phyloP scores from a whole-genome alignment of 768 basidiomycete species.

The Exsudoporus frostii region DNA sequence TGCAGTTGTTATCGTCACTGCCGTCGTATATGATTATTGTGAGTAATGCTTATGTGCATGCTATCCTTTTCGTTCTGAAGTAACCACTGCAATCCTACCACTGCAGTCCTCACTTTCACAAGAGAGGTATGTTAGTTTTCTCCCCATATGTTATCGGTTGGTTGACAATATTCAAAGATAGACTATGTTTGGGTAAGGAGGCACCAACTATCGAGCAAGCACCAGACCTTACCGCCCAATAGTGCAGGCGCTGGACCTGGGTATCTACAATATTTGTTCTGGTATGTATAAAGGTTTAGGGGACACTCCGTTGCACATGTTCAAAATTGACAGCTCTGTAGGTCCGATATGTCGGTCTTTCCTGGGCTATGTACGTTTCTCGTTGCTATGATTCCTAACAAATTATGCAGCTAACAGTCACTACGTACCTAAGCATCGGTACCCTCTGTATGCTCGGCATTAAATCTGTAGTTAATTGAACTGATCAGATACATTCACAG shows the following conservation, averaged over 20 bases:
- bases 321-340: background rate
- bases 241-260: slow-evolving; percentile 9
- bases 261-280: slow-evolving; percentile 9
- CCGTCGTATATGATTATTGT: slow-evolving; percentile 9
- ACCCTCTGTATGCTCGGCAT: background rate
- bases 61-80: background rate
- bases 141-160: background rate
- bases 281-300: background rate
- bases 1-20: background rate
- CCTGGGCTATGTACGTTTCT: slow-evolving; percentile 1
- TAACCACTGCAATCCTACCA: background rate
- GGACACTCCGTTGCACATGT: too few relatives aligned
- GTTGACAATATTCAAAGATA: background rate
- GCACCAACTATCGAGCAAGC: background rate
- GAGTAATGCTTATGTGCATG: background rate
- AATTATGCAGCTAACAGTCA: background rate
- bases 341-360: slow-evolving; percentile 10
- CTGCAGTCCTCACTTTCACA: slow-evolving; percentile 6
- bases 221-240: background rate
- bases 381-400: background rate
- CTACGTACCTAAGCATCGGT: background rate
- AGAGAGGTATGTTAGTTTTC: background rate
- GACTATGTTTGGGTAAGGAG: slow-evolving; percentile 11
- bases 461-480: background rate
- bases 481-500: background rate